Base-by-base conservation (phyloP, 768 basidiomycete species). In the Kwoniella sp. region DNA sequence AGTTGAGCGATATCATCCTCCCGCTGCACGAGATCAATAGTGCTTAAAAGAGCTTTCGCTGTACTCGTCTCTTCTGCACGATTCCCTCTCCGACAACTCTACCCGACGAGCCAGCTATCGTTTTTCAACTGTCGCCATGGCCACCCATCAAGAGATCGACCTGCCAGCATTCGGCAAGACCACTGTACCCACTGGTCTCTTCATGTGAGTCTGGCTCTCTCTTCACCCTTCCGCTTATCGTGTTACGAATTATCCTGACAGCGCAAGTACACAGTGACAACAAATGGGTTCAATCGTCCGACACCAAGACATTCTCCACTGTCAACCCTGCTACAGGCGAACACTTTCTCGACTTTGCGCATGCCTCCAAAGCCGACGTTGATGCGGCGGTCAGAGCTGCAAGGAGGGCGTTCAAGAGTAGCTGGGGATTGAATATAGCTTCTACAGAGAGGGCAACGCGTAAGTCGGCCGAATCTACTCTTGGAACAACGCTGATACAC, bases 281-380 rank as follows among this genome's bases (percentile, higher is more conserved):
- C 46, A 22, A 49, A 46, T 56, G 30, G 30, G 36, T 37, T 15
- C 3, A 21, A 3, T 63, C 60, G 25, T 72, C 58, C 27, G 52
- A 55, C 37, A 56, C 54, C 29, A 33, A 37, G 48, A 70, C 77
- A 4, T 60, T 71, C 53, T 22, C 47, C 61, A 88, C 76, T 27
- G 64, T 76, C 64, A 78, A 82, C 68, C 82, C 82, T 0, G 84
- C 88, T 0, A 90, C 78, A 22, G 91, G 89, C 50, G 83, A 88
- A 73, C 46, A 64, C 19, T 57, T 68, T 6, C 51, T 71, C 50
- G 54, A 69, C 48, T 79, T 91, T 63, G 78, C 85, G 0, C 86
- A 85, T 74, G 90, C 83, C 29, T 85, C 86, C 1, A 58, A 83
- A 8, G 83, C 85, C 65, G 92, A 93, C 73, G 86, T 94, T 67